Evolutionary conservation across 192 early-diverging fungal species (phyloP).

Genomic region (Pecoramyces ruminantium): DNA sequence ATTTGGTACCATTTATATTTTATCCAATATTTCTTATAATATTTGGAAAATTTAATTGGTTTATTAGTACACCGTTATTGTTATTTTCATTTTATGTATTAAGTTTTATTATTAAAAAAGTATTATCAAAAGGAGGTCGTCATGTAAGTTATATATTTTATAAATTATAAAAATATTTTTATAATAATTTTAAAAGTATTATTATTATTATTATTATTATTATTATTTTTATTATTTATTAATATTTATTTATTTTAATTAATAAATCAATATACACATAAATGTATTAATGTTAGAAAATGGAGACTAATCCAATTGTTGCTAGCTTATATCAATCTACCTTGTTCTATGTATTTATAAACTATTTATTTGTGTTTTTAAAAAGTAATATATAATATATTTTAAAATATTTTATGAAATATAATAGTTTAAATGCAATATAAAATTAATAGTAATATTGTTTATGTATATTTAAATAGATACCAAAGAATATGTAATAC

Average conservation of each 20-base stretch:
- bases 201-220: slow-evolving; percentile 1
- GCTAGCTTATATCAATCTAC: background rate
- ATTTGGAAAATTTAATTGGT: slow-evolving; percentile 46
- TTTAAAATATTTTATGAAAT: no score
- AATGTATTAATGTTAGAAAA: background rate
- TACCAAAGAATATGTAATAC: background rate
- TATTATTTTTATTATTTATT: slow-evolving; percentile 19
- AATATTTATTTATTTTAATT: no score
- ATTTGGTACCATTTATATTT: slow-evolving; percentile 43
- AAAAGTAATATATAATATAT: background rate
- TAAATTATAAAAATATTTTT: slow-evolving; percentile 21
- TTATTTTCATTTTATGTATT: slow-evolving; percentile 20
- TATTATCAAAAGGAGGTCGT: slow-evolving; percentile 38
- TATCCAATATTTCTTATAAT: slow-evolving; percentile 9
- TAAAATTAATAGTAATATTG: no score
- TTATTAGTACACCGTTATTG: slow-evolving; percentile 48
- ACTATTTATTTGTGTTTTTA: background rate
- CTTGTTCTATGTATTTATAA: background rate
- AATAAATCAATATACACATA: no score
- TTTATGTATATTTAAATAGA: no score
- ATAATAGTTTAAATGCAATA: no score
- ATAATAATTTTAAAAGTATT: slow-evolving; percentile 51
- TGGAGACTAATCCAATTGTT: background rate
- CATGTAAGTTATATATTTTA: slow-evolving; percentile 26
- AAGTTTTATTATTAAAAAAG: background rate